phyloP scores from a whole-genome alignment of 495 filamentous ascomycete genomes.

The Xylaria intraflava region DNA sequence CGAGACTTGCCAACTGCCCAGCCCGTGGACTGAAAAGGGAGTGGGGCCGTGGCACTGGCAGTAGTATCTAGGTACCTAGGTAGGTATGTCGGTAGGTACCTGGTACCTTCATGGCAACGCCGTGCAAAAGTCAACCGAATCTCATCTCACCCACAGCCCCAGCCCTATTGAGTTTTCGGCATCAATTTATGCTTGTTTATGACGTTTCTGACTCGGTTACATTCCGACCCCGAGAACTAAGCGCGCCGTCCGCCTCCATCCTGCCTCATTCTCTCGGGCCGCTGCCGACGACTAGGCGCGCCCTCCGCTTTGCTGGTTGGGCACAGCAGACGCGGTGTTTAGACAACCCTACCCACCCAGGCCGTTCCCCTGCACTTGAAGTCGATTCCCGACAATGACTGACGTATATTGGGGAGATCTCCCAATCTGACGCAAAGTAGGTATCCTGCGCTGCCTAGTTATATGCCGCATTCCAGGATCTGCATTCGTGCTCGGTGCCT shows the following conservation, averaged over 20 bases:
- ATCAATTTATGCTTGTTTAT: neutral
- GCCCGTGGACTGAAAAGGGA: no score
- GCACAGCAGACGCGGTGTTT: slow-evolving; percentile 1
- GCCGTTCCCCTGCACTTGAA: slow-evolving; percentile 6
- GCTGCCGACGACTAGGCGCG: slow-evolving; percentile 13
- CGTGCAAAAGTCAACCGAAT: no score
- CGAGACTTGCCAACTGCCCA: no score
- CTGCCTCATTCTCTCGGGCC: slow-evolving; percentile 5
- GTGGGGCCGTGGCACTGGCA: no score
- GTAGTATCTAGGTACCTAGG: no score
- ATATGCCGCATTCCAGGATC: no score
- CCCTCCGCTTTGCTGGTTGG: neutral
- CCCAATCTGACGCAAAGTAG: neutral
- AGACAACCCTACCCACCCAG: slow-evolving; percentile 2
- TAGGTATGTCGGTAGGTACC: no score
- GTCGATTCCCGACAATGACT: neutral
- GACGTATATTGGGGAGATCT: neutral
- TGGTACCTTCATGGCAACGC: no score
- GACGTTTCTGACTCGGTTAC: no score
- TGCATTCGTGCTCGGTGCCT: no score
- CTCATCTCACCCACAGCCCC: neutral
- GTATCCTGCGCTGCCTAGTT: no score
- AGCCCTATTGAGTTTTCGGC: neutral
- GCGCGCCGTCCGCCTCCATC: slow-evolving; percentile 5
- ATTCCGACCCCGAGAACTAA: neutral